Conservation (phyloP, 225 moss, liverwort and hornwort species). For the Pseudoscleropodium purum region DNA sequence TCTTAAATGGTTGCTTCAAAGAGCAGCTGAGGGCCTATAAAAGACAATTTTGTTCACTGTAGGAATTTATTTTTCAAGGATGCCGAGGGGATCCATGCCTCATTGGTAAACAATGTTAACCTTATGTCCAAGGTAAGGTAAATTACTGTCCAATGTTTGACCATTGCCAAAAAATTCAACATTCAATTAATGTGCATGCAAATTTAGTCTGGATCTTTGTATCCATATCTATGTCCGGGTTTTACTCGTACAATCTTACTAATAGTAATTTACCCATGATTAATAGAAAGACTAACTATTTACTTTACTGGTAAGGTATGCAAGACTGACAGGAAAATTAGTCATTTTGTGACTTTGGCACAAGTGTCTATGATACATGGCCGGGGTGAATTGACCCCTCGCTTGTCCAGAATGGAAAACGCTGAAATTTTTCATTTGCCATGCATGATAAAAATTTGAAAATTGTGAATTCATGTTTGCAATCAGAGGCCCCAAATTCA, state of each 20-base stretch:
- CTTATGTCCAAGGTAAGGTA: neutral
- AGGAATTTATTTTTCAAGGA: too few relatives aligned
- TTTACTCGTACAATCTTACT: neutral
- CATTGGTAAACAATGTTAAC: neutral
- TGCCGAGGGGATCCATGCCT: too few relatives aligned
- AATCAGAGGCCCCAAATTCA: too few relatives aligned
- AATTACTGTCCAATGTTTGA: neutral
- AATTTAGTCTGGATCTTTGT: neutral
- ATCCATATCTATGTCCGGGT: neutral
- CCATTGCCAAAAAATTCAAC: neutral
- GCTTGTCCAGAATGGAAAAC: too few relatives aligned
- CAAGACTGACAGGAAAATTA: neutral
- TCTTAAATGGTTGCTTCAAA: too few relatives aligned
- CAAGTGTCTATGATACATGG: too few relatives aligned
- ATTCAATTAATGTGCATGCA: neutral
- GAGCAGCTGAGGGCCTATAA: too few relatives aligned
- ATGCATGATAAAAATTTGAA: too few relatives aligned
- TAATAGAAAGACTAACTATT: neutral
- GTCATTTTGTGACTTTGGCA: neutral
- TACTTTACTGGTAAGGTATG: neutral
- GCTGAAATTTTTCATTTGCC: too few relatives aligned
- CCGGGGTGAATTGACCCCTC: too few relatives aligned
- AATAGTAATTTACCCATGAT: neutral
- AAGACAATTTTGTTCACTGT: too few relatives aligned
- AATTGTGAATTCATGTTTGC: too few relatives aligned